Conservation (phyloP, 2,329 filamentous ascomycete genomes). For the Colletotrichum spinosum region DNA sequence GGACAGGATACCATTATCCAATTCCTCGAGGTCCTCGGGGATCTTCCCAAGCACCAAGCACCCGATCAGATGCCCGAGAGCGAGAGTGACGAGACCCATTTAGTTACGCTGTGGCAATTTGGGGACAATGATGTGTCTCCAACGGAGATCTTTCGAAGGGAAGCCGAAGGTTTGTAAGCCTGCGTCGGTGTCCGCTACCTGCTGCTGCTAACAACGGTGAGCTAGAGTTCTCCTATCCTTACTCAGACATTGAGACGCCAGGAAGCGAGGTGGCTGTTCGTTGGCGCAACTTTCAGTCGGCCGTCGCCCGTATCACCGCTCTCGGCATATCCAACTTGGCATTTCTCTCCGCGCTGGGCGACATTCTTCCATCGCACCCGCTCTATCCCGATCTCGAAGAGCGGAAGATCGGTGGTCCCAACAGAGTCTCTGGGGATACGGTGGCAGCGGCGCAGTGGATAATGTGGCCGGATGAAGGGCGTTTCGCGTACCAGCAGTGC, state of each 20-base stretch:
- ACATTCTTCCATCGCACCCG: neutral
- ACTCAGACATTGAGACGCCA: neutral
- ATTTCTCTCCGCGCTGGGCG: constrained; percentile 5
- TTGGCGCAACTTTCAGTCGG: constrained; percentile 7
- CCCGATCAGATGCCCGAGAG: neutral
- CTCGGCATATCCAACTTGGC: neutral
- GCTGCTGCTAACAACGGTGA: neutral
- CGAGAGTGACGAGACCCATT: neutral
- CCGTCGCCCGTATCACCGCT: neutral
- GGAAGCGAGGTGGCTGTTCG: neutral
- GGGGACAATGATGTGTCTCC: neutral
- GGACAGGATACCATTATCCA: neutral
- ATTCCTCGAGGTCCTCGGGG: neutral
- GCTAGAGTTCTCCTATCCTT: constrained; percentile 7
- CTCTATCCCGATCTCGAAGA: neutral
- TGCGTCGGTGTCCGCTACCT: neutral
- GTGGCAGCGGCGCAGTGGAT: constrained; percentile 5
- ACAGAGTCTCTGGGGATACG: constrained; percentile 2
- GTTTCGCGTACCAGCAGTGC: constrained; percentile 6
- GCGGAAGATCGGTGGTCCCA: constrained; percentile 5
- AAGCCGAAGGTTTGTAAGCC: neutral
- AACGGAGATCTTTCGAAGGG: neutral
- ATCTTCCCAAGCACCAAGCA: neutral
- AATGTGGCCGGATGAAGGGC: neutral
- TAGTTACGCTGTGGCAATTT: neutral